Base-by-base conservation (phyloP, 805 yeast genomes). In the Scheffersomyces stipitis region DNA sequence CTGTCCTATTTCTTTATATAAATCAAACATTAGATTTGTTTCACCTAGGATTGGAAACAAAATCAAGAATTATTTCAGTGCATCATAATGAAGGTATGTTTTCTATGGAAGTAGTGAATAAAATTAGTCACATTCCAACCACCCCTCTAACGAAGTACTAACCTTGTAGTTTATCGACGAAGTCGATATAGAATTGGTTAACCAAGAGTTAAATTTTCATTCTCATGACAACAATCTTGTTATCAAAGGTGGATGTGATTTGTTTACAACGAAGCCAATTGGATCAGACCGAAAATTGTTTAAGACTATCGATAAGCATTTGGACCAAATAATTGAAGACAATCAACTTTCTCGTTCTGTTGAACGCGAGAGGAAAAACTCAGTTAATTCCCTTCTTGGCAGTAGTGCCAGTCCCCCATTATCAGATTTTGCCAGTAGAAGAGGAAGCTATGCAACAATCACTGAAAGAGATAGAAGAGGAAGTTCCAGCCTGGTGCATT, bases 261-360 rank as follows among this genome's bases (percentile, higher is more conserved):
- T 93, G 33, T 93, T 88, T 55, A 86, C 98, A 1, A 93, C 99
- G 2, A 93, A 91, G 54, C 89, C 96, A 1, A 87, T 90, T 16
- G 87, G 93, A 1, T 75, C 91, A 1, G 99, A 93, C 61, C 76
- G 89, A 49, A 90, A 90, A 61, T 74, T 91, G 18, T 88, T 86
- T 69, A 87, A 88, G 60, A 80, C 90, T 0, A 80, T 93, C 29
- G 97, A 89, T 56, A 80, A 83, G 48, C 91, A 86, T 52, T 72
- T 87, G 40, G 85, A 83, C 42, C 75, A 69, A 36, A 62, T 69
- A 16, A 51, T 72, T 34, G 71, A 70, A 43, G 76, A 71, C 42
- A 66, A 67, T 37, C 70, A 69, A 41, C 51, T 66, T 13, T 62
- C 70, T 4, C 58, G 62, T 30, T 59, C 69, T 1, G 45, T 65